Percentiles rank a stretch among this genome's conserved stretches.
Evolutionary conservation across 441 rosid genomes (phyloP).

Genomic region (Corymbia citriodora): DNA sequence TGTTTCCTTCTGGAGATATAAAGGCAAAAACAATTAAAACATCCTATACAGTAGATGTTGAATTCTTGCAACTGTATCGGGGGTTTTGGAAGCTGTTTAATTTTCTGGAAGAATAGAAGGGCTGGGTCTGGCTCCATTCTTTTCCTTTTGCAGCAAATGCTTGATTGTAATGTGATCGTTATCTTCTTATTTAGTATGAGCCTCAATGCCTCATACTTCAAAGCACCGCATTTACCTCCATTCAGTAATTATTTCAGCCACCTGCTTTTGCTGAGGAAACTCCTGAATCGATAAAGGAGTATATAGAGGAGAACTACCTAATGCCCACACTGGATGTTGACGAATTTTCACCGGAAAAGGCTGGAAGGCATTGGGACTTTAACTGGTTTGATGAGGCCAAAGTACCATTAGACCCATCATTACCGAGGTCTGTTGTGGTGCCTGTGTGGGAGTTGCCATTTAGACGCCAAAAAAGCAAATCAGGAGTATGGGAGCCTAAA

Average conservation of each 20-base stretch:
- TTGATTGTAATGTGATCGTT: not conserved
- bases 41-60: not conserved
- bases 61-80: not conserved
- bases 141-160: not conserved
- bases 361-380: conserved; percentile 90
- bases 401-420: conserved; percentile 66
- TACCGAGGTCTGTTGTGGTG: conserved; percentile 64
- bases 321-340: conserved; percentile 66
- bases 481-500: conserved; percentile 67
- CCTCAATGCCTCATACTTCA: not conserved
- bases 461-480: conserved; percentile 35
- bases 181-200: not conserved
- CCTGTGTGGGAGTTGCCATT: conserved; percentile 94
- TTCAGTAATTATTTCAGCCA: conserved; percentile 47
- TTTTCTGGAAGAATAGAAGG: not conserved
- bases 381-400: conserved; percentile 90
- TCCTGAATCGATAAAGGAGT: conserved; percentile 63
- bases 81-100: not conserved
- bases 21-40: not conserved
- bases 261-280: conserved; percentile 92
- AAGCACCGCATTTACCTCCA: not conserved
- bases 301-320: conserved; percentile 84
- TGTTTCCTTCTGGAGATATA: not conserved
- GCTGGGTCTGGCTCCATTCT: not conserved
- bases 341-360: conserved; percentile 66